These are phyloP conservation scores for Aquilaria agallochum DNA, from an alignment of 441 rosid species.

Conservation along the genomic window DNA sequence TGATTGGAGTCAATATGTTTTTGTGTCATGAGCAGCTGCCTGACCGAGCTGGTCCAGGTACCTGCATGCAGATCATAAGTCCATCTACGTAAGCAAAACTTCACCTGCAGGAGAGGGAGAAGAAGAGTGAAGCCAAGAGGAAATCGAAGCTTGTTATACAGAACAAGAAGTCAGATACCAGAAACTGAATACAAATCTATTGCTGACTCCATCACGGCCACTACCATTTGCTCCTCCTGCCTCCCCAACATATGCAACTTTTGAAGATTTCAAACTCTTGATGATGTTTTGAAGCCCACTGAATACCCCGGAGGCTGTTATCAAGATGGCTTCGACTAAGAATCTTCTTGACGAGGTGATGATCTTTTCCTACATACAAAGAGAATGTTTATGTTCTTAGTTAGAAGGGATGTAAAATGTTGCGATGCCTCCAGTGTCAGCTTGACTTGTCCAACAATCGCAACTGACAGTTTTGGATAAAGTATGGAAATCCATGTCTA, in stretches of 20 bases:
- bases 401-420: too few species aligned
- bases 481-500: too few species aligned
- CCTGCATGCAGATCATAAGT: constrained; percentile 38
- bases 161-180: constrained; percentile 41
- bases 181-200: constrained; percentile 90
- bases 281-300: constrained; percentile 43
- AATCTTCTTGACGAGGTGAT: constrained; percentile 71
- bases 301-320: constrained; percentile 46
- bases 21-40: constrained; percentile 66
- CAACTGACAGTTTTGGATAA: not conserved
- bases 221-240: constrained; percentile 98
- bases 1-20: constrained; percentile 92
- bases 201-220: constrained; percentile 66
- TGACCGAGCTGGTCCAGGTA: constrained; percentile 94
- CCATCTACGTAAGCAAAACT: not conserved
- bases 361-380: constrained; percentile 52
- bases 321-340: constrained; percentile 72
- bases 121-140: not conserved
- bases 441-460: not conserved
- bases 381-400: too few species aligned
- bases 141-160: not conserved
- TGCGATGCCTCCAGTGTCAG: not conserved
- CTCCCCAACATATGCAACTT: constrained; percentile 90
- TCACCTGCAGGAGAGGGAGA: not conserved
- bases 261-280: constrained; percentile 47